These are phyloP conservation scores for Hemisphaericaspora nanyangensis DNA, from an alignment of 805 yeast genomes.

Conservation along the genomic window DNA sequence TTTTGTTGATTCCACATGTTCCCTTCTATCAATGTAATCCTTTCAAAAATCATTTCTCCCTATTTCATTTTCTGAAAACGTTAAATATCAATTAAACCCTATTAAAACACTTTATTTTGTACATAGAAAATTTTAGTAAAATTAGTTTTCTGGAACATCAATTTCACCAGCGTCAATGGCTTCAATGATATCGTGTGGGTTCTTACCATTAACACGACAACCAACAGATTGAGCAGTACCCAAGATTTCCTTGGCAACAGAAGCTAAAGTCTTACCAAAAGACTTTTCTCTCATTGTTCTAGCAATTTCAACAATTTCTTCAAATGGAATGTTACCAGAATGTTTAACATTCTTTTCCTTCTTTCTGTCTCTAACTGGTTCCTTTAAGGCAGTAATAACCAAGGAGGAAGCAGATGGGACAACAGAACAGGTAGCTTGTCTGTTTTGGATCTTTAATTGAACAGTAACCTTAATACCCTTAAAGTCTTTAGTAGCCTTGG, in stretches of 20 bases:
- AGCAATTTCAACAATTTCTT: constrained; percentile 95
- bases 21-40: too few relatives aligned
- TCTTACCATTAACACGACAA: constrained; percentile 98
- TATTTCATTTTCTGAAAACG: constrained; percentile 2
- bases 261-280: constrained; percentile 94
- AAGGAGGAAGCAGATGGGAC: constrained; percentile 99
- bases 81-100: constrained; percentile 27
- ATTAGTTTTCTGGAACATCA: constrained; percentile 81
- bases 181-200: constrained; percentile 98
- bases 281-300: constrained; percentile 97
- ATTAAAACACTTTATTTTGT: constrained; percentile 19
- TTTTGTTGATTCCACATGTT: too few relatives aligned
- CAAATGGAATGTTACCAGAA: constrained; percentile 97
- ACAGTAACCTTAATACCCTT: constrained; percentile 99
- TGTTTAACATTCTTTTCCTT: constrained; percentile 99
- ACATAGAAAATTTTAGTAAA: constrained; percentile 38
- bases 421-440: constrained; percentile 98
- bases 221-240: constrained; percentile 99
- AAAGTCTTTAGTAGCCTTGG: constrained; percentile 98
- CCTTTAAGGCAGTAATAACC: constrained; percentile 98
- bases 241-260: constrained; percentile 96
- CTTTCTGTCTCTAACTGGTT: constrained; percentile 99
- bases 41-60: too few relatives aligned
- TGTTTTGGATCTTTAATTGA: constrained; percentile 97
- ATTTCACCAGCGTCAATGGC: constrained; percentile 98